Percentiles rank a stretch among this genome's conserved stretches.
These are phyloP conservation scores for Puya raimondii DNA, from an alignment of 176 grass and related monocot genomes.

Conservation along the genomic window DNA sequence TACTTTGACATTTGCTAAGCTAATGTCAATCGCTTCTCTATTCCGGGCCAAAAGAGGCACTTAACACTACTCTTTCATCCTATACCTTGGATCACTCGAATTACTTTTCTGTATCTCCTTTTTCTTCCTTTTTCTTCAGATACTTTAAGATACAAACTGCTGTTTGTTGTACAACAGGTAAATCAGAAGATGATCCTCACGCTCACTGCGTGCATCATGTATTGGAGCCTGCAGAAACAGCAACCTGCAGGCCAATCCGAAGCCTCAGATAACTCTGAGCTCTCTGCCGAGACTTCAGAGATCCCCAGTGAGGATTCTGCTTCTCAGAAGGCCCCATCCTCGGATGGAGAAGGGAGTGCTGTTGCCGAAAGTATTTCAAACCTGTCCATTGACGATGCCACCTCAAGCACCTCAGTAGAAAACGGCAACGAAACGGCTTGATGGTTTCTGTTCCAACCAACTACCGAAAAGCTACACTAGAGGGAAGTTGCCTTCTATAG, in stretches of 20 bases:
- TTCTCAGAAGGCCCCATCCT: constrained; percentile 50
- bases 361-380: constrained; percentile 39
- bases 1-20: background rate
- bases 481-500: background rate
- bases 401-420: constrained; percentile 34
- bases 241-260: constrained; percentile 32
- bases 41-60: too few relatives aligned
- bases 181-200: constrained; percentile 99
- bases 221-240: constrained; percentile 45
- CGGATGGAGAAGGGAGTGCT: constrained; percentile 53
- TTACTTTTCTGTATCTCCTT: background rate
- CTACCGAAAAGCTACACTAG: background rate
- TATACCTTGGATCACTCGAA: background rate
- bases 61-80: background rate
- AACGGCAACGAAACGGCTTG: background rate
- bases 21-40: too few relatives aligned
- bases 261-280: constrained; percentile 40
- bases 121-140: constrained; percentile 2
- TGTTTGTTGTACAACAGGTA: constrained; percentile 42
- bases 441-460: background rate
- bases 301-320: constrained; percentile 34
- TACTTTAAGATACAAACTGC: background rate
- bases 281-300: constrained; percentile 18
- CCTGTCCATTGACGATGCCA: constrained; percentile 46
- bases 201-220: constrained; percentile 93